phyloP scores from a whole-genome alignment of 2,329 filamentous ascomycete genomes.

The Sphaerostilbella broomeana region DNA sequence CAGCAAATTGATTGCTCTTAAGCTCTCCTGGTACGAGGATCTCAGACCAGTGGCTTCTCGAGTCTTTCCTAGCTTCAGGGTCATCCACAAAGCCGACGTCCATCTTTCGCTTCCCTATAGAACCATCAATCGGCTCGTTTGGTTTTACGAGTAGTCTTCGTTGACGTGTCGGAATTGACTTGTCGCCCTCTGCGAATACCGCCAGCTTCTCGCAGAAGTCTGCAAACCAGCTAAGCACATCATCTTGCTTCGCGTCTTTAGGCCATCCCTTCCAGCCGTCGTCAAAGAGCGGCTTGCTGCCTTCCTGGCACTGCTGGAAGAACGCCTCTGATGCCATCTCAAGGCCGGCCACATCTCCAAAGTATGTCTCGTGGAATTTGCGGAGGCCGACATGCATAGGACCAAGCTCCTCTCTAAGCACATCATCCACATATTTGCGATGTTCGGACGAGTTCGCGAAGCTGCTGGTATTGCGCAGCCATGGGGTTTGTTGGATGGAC shows the following conservation, averaged over 20 bases:
- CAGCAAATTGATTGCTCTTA: conserved; percentile 38
- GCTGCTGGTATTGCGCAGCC: conserved; percentile 25
- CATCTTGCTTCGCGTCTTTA: conserved; percentile 26
- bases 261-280: conserved; percentile 30
- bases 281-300: conserved; percentile 24
- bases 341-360: conserved; percentile 25
- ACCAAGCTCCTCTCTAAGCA: conserved; percentile 23
- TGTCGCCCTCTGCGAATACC: conserved; percentile 19
- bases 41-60: conserved; percentile 31
- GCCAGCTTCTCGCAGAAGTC: conserved; percentile 23
- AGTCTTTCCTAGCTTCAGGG: conserved; percentile 16
- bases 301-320: conserved; percentile 29
- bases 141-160: conserved; percentile 23
- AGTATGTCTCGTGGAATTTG: conserved; percentile 28
- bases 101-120: conserved; percentile 19
- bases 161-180: conserved; percentile 15
- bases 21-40: conserved; percentile 41
- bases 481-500: conserved; percentile 25
- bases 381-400: conserved; percentile 29
- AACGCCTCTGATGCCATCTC: conserved; percentile 26
- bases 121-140: conserved; percentile 21
- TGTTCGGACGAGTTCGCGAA: conserved; percentile 31
- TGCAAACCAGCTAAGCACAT: conserved; percentile 31
- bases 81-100: conserved; percentile 30
- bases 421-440: conserved; percentile 24